Conservation (phyloP, 2,329 filamentous ascomycete genomes). For the Pseudogymnoascus sp. region DNA sequence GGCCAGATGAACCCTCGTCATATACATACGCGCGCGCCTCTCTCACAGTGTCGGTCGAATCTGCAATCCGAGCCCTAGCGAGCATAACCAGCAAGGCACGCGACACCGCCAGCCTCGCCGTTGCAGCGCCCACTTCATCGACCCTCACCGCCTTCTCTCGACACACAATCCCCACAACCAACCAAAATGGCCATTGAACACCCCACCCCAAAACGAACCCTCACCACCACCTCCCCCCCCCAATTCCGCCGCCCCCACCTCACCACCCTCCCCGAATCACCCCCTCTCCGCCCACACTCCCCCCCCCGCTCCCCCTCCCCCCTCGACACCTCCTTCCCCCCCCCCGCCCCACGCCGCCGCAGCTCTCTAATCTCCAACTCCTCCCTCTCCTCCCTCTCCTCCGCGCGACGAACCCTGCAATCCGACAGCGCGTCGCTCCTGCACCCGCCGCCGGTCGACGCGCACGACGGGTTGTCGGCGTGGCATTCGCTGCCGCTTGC, state of each 20-base stretch:
- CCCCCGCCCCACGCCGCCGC: not conserved
- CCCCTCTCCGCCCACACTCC: not conserved
- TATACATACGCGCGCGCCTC: not conserved
- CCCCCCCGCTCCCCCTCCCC: not conserved
- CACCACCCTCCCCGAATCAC: no score
- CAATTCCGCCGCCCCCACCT: not conserved
- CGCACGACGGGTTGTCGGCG: not conserved
- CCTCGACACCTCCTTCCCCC: not conserved
- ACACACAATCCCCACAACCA: not conserved
- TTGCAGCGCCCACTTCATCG: not conserved
- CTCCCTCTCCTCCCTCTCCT: not conserved
- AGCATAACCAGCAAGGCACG: not conserved
- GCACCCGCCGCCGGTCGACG: not conserved
- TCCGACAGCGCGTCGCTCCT: not conserved
- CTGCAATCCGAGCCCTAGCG: not conserved
- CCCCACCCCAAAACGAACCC: not conserved
- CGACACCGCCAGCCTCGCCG: not conserved
- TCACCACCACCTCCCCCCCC: not conserved
- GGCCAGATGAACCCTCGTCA: not conserved
- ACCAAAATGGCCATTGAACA: not conserved
- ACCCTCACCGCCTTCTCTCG: not conserved
- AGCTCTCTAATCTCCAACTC: not conserved
- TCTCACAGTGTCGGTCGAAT: not conserved
- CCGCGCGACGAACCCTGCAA: not conserved
- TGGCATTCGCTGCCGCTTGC: constrained; percentile 48